These are phyloP conservation scores for Talinum fruticosum DNA, from an alignment of 148 eudicot species.

Conservation along the genomic window DNA sequence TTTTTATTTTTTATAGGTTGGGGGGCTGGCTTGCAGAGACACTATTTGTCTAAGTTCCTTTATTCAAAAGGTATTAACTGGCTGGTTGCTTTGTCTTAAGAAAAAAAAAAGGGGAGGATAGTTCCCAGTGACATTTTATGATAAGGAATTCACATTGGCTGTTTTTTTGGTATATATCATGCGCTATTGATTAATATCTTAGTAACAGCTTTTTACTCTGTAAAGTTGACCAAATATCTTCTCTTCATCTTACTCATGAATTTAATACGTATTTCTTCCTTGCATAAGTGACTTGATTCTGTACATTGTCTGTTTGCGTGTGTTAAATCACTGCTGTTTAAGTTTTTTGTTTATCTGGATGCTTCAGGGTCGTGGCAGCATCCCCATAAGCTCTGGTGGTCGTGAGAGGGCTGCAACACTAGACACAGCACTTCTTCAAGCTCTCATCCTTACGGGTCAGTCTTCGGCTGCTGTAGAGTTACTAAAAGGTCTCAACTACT, in stretches of 20 bases:
- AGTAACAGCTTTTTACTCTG: neutral
- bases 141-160: too few species aligned
- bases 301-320: conserved; percentile 4
- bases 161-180: neutral
- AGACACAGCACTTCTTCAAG: conserved; percentile 94
- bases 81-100: neutral
- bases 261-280: neutral
- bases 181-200: neutral
- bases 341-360: conserved; percentile 12
- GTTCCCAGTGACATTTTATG: neutral
- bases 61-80: neutral
- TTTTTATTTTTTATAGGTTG: neutral
- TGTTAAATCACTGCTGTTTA: neutral
- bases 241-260: neutral
- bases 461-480: conserved; percentile 72
- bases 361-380: conserved; percentile 61
- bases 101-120: neutral
- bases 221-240: neutral
- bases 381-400: conserved; percentile 70
- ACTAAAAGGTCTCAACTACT: conserved; percentile 83
- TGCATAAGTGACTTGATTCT: neutral
- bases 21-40: neutral
- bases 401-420: conserved; percentile 89
- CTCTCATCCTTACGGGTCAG: conserved; percentile 85
- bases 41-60: neutral